phyloP scores from a whole-genome alignment of 1,284 basidiomycete genomes.

The Leucocoprinus gongylophorus region DNA sequence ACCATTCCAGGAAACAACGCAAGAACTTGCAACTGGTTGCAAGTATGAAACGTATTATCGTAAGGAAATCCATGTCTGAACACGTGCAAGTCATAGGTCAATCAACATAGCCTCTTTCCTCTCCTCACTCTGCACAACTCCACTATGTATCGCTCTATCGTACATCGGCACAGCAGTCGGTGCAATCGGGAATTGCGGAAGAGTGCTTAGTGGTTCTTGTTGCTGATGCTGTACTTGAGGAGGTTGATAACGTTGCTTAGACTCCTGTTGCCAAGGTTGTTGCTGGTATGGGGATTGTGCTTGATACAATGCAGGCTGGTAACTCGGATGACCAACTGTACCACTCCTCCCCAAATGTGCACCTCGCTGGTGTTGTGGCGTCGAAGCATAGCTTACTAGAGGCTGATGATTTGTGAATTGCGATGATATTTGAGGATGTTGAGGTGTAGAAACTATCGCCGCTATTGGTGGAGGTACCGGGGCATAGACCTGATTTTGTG shows the following conservation, averaged over 20 bases:
- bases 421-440: conserved; percentile 19
- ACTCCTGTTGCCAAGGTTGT: background rate
- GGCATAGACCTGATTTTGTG: conserved; percentile 9
- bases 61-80: too few relatives aligned
- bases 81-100: conserved; percentile 36
- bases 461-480: conserved; percentile 15
- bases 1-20: too few relatives aligned
- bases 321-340: conserved; percentile 28
- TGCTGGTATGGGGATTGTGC: background rate
- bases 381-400: conserved; percentile 16
- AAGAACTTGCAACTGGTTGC: too few relatives aligned
- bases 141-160: conserved; percentile 32
- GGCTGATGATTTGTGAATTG: conserved; percentile 16
- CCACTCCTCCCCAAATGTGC: conserved; percentile 36
- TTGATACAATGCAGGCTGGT: background rate
- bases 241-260: conserved; percentile 17
- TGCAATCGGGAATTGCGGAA: conserved; percentile 64
- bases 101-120: conserved; percentile 82
- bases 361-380: conserved; percentile 24
- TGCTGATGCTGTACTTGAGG: conserved; percentile 24
- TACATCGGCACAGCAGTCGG: conserved; percentile 63
- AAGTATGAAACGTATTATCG: too few relatives aligned
- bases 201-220: conserved; percentile 21
- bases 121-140: conserved; percentile 52
- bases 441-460: conserved; percentile 19